Evolutionary conservation across 176 grass and related monocot genomes (phyloP), one percentile per base, ranked within the genome.

Genomic region (Triticum timopheevii): DNA sequence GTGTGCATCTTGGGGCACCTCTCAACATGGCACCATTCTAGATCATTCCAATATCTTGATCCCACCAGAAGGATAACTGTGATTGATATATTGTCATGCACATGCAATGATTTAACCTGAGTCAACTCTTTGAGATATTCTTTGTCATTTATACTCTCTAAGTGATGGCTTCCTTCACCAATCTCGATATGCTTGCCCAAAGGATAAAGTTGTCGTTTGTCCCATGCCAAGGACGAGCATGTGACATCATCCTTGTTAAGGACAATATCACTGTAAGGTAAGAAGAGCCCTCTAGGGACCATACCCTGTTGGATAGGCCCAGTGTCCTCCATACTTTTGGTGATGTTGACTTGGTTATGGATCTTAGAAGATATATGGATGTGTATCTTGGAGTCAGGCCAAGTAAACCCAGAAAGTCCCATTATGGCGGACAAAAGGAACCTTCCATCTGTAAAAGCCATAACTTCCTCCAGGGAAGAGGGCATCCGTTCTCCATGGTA

Each of bases 1-100:
- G 58, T 17, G 17, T 64, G 58, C 10, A 79, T 12, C 77, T 79
- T 79, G 13, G 58, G 13, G 34, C 77, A 79, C 11, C 22, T 42
- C 19, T 79, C 56, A 25, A 25, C 25, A 25, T 25, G 25, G 7
- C 58, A 79, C 77, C 77, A 79, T 63, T 42, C 0, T 61, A 79
- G 58, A 1, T 1, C 0, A 1, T 0, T 0, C 30, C 52, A 79
- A 15, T 0, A 1, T 79, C 0, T 1, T 61, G 0, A 1, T n/a
- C 0, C 10, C 5, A 0, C 12, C 6, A 36, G 20, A 72, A 20
- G 5, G 22, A 72, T 72, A 42, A 5, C 1, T 0, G 36, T 42
- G 69, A 72, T 42, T 0, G 69, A 72, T 10, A 20, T 6, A 42
- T 7, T 63, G 7, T 40, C 77, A 17, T 40, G 39, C 39, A 40